Conservation (phyloP, 2,329 filamentous ascomycete species). For the Fusarium tanahbumbuense region DNA sequence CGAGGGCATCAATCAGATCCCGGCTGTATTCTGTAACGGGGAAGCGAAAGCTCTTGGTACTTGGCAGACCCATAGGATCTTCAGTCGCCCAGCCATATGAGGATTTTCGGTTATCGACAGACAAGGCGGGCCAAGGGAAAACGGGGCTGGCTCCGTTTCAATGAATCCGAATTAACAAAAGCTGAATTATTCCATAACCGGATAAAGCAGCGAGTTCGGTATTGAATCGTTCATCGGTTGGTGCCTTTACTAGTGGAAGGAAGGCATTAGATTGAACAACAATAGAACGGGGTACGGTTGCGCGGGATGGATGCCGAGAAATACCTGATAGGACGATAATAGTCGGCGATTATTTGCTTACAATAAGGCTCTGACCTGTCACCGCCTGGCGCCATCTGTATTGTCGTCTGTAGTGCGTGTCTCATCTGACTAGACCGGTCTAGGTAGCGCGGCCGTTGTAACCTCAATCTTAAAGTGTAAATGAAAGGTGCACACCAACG, state of each 20-base stretch:
- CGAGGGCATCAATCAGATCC: conserved; percentile 2
- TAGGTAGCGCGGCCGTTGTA: conserved; percentile 4
- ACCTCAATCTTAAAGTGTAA: conserved; percentile 18
- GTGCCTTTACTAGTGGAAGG: not conserved
- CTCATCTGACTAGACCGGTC: conserved; percentile 2
- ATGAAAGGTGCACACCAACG: conserved; percentile 10
- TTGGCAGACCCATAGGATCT: conserved; percentile 21
- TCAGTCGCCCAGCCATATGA: not conserved
- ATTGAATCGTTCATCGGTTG: not conserved
- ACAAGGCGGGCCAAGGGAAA: not conserved
- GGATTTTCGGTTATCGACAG: conserved; percentile 25
- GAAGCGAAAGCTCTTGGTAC: conserved; percentile 15
- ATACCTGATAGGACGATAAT: conserved; percentile 4
- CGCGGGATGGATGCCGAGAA: conserved; percentile 40
- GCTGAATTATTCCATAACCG: not conserved
- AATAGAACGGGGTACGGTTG: conserved; percentile 28
- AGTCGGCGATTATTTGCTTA: conserved; percentile 24
- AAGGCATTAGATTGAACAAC: not conserved
- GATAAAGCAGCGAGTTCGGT: not conserved
- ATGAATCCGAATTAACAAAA: not conserved
- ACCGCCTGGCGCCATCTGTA: not conserved
- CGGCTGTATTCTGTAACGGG: conserved; percentile 2
- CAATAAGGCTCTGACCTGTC: not conserved
- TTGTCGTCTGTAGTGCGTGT: not conserved
- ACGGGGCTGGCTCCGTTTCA: not conserved